These are phyloP conservation scores for Fagus sylvatica DNA, from an alignment of 306 rosid genomes.

Conservation along the genomic window DNA sequence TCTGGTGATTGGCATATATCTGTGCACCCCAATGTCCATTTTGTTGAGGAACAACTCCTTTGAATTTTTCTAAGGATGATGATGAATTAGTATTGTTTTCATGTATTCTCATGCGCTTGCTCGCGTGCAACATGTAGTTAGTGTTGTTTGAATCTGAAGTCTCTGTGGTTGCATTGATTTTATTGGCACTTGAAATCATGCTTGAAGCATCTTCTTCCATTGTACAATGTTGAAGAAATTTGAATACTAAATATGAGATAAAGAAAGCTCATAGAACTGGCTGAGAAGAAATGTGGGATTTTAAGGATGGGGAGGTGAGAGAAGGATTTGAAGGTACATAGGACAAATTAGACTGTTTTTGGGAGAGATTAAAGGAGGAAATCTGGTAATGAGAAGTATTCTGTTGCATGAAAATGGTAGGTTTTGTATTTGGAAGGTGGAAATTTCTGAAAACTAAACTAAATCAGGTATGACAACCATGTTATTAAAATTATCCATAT, in stretches of 20 bases:
- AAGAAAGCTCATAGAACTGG: not conserved
- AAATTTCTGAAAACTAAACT: slow-evolving; percentile 23
- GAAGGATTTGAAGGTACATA: not conserved
- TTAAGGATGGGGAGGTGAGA: not conserved
- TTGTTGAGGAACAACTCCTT: slow-evolving; percentile 81
- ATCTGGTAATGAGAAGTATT: slow-evolving; percentile 22
- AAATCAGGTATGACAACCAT: slow-evolving; percentile 35
- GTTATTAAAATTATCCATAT: slow-evolving; percentile 28
- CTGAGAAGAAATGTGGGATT: not conserved
- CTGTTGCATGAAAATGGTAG: slow-evolving; percentile 42
- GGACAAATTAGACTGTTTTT: not conserved
- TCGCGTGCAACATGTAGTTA: not conserved
- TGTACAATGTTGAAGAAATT: not conserved
- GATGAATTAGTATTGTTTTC: not conserved
- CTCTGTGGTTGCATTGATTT: not conserved
- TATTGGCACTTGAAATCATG: slow-evolving; percentile 23
- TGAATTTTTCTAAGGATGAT: slow-evolving; percentile 46
- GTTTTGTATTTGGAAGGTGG: slow-evolving; percentile 32
- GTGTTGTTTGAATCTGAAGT: slow-evolving; percentile 33
- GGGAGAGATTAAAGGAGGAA: slow-evolving; percentile 28
- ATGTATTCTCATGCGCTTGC: slow-evolving; percentile 28
- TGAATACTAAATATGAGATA: not conserved
- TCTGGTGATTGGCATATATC: slow-evolving; percentile 78
- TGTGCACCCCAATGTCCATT: slow-evolving; percentile 96
- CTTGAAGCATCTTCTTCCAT: slow-evolving; percentile 28